A percentile compares a stretch with the other conserved stretches of the same genome.
These are phyloP conservation scores for Leccinum aurantiacum DNA, from an alignment of 768 basidiomycete genomes.

Conservation along the genomic window DNA sequence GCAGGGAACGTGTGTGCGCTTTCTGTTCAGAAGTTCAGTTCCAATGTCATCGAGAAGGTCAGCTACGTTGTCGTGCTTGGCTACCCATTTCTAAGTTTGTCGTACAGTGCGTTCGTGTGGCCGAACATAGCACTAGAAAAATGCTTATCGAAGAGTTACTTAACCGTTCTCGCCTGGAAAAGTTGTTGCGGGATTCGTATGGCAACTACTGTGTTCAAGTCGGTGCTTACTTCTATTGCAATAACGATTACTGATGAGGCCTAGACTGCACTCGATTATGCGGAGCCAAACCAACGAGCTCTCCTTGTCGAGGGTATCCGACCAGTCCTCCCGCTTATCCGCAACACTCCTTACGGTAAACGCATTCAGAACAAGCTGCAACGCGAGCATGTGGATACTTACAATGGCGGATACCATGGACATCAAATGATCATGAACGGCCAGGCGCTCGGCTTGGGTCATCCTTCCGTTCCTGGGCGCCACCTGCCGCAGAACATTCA, in stretches of 20 bases:
- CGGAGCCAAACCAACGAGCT: slow-evolving; percentile 89
- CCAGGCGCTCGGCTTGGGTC: slow-evolving; percentile 50
- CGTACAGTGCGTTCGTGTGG: slow-evolving; percentile 79
- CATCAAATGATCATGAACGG: slow-evolving; percentile 60
- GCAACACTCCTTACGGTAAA: slow-evolving; percentile 99
- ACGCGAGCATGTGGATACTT: slow-evolving; percentile 83
- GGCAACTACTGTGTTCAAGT: slow-evolving; percentile 96
- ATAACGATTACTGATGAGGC: slow-evolving; percentile 15
- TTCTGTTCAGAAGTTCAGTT: slow-evolving; percentile 99
- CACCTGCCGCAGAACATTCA: slow-evolving; percentile 57
- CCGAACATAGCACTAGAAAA: slow-evolving; percentile 92
- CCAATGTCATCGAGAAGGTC: slow-evolving; percentile 97
- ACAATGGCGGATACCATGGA: slow-evolving; percentile 54
- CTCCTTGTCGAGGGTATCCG: slow-evolving; percentile 96
- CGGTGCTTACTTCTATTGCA: slow-evolving; percentile 19
- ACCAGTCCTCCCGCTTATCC: slow-evolving; percentile 96
- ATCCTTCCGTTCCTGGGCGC: slow-evolving; percentile 46
- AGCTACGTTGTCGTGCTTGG: slow-evolving; percentile 1
- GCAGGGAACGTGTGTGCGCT: slow-evolving; percentile 95
- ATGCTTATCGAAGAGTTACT: slow-evolving; percentile 93
- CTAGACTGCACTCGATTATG: slow-evolving; percentile 96
- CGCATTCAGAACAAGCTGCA: slow-evolving; percentile 98
- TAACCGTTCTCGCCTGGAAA: slow-evolving; percentile 92
- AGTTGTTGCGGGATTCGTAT: slow-evolving; percentile 93
- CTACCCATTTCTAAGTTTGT: not conserved